A percentile compares a stretch with the other conserved stretches of the same genome.
These are phyloP conservation scores for Leishmania lainsoni DNA, from an alignment of 208 protist genomes.

Conservation along the genomic window DNA sequence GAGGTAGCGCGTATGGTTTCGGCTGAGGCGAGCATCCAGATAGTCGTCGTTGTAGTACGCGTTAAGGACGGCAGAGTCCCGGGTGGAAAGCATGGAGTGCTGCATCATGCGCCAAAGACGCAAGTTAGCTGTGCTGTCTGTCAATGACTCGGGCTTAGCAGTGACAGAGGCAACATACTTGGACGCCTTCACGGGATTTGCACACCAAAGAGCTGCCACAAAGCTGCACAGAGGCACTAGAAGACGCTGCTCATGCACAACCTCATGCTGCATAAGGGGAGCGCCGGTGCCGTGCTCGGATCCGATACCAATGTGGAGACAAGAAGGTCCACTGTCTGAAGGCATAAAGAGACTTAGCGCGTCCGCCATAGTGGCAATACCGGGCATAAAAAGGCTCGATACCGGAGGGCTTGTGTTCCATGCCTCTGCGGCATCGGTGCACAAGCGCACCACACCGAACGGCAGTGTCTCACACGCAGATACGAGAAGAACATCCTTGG, in stretches of 20 bases:
- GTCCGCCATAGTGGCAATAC: conserved; percentile 15
- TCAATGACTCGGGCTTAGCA: conserved; percentile 14
- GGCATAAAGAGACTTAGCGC: conserved; percentile 33
- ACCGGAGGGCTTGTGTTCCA: neutral
- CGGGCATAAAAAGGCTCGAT: neutral
- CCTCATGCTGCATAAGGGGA: conserved; percentile 41
- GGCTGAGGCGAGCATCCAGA: conserved; percentile 73
- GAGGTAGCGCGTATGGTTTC: conserved; percentile 64
- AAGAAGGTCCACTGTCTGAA: neutral
- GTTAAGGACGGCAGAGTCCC: conserved; percentile 66
- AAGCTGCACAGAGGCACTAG: conserved; percentile 69
- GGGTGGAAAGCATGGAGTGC: conserved; percentile 81
- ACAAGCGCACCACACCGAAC: conserved; percentile 53
- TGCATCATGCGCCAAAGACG: conserved; percentile 85
- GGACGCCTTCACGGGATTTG: conserved; percentile 42
- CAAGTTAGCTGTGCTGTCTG: conserved; percentile 30
- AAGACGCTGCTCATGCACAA: conserved; percentile 7
- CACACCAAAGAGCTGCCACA: conserved; percentile 64
- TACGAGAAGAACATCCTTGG: conserved; percentile 60
- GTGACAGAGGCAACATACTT: conserved; percentile 52
- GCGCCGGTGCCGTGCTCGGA: conserved; percentile 26
- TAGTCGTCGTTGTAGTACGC: conserved; percentile 47
- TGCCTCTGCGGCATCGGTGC: neutral
- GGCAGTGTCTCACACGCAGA: conserved; percentile 40
- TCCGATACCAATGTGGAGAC: conserved; percentile 59